These are phyloP conservation scores for Didymella pomorum DNA, from an alignment of 2,329 filamentous ascomycete genomes.

Conservation along the genomic window DNA sequence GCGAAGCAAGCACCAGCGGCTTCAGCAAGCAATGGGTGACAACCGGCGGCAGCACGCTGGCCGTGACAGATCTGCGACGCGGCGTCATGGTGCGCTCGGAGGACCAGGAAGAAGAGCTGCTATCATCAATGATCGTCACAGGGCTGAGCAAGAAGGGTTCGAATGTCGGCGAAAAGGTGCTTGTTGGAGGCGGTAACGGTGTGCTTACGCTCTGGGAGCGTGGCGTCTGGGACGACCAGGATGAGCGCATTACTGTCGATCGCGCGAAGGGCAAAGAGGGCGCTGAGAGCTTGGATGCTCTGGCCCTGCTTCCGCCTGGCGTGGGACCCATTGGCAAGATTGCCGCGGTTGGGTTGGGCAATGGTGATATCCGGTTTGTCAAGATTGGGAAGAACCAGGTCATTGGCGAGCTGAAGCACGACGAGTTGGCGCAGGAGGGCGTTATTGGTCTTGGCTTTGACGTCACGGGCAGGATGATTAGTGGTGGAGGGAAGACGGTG, in stretches of 20 bases:
- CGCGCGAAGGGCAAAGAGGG: conserved; percentile 63
- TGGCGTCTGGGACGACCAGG: conserved; percentile 93
- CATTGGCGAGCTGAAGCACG: conserved; percentile 73
- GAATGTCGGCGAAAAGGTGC: conserved; percentile 75
- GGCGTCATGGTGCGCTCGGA: conserved; percentile 89
- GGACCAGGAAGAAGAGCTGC: conserved; percentile 91
- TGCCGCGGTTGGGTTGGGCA: conserved; percentile 81
- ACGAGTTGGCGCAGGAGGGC: conserved; percentile 76
- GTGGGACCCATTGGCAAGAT: conserved; percentile 73
- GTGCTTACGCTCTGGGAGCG: conserved; percentile 93
- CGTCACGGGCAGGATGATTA: conserved; percentile 84
- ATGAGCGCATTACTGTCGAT: conserved; percentile 84
- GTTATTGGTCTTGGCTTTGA: conserved; percentile 86
- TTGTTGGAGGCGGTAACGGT: conserved; percentile 81
- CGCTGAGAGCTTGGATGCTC: conserved; percentile 82
- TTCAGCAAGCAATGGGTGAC: conserved; percentile 95
- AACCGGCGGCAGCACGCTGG: conserved; percentile 89
- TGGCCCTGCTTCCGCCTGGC: conserved; percentile 74
- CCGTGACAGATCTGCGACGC: conserved; percentile 85
- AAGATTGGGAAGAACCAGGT: conserved; percentile 78
- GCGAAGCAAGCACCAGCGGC: conserved; percentile 81
- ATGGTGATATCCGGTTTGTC: conserved; percentile 80
- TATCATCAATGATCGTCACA: conserved; percentile 80
- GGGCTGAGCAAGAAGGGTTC: conserved; percentile 75
- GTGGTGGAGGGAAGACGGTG: conserved; percentile 81